Evolutionary conservation across 345 rosid species (phyloP).

Genomic region (Cochlearia excelsa): DNA sequence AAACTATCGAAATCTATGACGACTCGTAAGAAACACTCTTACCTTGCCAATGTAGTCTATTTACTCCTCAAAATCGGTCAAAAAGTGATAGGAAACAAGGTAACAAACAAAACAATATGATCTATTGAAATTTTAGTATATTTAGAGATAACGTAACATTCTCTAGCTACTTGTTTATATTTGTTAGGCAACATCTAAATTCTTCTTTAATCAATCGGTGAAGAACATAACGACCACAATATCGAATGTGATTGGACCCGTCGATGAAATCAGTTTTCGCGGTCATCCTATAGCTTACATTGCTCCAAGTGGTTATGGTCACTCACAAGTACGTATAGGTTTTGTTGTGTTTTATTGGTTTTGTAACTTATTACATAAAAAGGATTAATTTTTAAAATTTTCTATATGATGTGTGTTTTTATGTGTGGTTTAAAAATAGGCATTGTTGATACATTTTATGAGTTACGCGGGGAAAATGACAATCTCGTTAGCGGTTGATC

Average conservation of each 20-base stretch:
- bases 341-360: neutral
- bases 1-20: constrained; percentile 42
- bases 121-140: neutral
- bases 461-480: constrained; percentile 23
- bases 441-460: constrained; percentile 11
- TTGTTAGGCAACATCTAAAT: constrained; percentile 33
- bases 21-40: constrained; percentile 56
- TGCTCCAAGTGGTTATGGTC: constrained; percentile 58
- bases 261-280: constrained; percentile 53
- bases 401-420: neutral
- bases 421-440: constrained; percentile 8
- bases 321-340: constrained; percentile 38
- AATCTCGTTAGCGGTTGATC: constrained; percentile 17
- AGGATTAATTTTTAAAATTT: neutral
- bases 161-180: neutral
- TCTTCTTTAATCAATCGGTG: constrained; percentile 34
- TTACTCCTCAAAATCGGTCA: constrained; percentile 7
- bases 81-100: constrained; percentile 43
- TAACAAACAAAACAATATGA: constrained; percentile 4
- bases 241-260: constrained; percentile 58
- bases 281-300: constrained; percentile 58
- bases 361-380: too few species aligned
- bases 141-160: neutral
- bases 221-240: constrained; percentile 45
- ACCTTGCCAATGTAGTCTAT: constrained; percentile 38